Evolutionary conservation across 1,284 basidiomycete genomes (phyloP).

Genomic region (Austropuccinia psidii): DNA sequence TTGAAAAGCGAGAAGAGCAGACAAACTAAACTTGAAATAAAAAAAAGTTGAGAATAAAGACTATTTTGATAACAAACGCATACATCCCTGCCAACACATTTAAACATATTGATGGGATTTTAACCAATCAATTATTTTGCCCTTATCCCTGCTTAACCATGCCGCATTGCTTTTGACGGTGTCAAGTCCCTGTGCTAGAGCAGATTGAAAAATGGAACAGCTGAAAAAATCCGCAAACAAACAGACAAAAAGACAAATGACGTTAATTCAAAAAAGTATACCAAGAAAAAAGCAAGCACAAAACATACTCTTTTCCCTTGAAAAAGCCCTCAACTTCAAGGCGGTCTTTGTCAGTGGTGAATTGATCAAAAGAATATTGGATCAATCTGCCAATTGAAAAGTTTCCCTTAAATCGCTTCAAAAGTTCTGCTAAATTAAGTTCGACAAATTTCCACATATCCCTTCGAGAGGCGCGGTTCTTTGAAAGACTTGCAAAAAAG

Average conservation of each 20-base stretch:
- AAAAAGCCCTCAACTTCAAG: slow-evolving; percentile 59
- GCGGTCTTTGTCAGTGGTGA: slow-evolving; percentile 65
- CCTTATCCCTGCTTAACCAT: slow-evolving; percentile 58
- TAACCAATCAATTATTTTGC: slow-evolving; percentile 57
- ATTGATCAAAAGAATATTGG: slow-evolving; percentile 55
- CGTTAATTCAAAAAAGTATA: background rate
- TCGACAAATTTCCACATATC: slow-evolving; percentile 47
- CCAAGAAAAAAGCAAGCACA: background rate
- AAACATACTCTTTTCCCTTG: slow-evolving; percentile 48
- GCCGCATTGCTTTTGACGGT: slow-evolving; percentile 56
- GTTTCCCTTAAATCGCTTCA: slow-evolving; percentile 58
- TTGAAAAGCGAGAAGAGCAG: no score
- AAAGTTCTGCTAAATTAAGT: slow-evolving; percentile 45
- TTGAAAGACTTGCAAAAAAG: slow-evolving; percentile 46
- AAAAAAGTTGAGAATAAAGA: no score
- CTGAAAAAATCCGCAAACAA: background rate
- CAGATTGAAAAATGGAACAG: slow-evolving; percentile 52
- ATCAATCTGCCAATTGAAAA: slow-evolving; percentile 46
- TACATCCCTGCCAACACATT: no score
- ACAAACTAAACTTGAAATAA: no score
- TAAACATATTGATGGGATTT: slow-evolving; percentile 50
- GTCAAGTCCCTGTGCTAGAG: slow-evolving; percentile 62
- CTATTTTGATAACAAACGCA: no score
- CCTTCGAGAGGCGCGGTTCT: slow-evolving; percentile 45
- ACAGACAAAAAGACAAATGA: background rate